Percentiles rank a stretch among this genome's conserved stretches.
Evolutionary conservation across 176 grass and related monocot genomes (phyloP).

Genomic region (Juncus effusus): DNA sequence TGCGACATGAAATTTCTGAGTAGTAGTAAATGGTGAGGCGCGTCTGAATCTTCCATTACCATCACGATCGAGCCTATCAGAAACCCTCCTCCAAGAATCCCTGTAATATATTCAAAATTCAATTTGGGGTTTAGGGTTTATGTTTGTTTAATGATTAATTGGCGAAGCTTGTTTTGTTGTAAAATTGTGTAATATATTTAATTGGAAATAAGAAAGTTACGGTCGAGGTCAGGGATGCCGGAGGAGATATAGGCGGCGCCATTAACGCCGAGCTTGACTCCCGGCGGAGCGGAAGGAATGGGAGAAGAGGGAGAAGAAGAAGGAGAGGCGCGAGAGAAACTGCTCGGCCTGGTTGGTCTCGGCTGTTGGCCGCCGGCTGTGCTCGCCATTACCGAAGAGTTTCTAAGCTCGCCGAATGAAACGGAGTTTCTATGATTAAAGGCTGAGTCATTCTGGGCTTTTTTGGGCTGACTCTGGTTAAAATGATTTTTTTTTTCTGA

Average conservation of each 20-base stretch:
- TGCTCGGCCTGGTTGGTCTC: slow-evolving; percentile 46
- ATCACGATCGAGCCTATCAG: slow-evolving; percentile 72
- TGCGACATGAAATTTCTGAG: slow-evolving; percentile 87
- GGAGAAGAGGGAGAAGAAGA: slow-evolving; percentile 12
- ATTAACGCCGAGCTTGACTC: slow-evolving; percentile 57
- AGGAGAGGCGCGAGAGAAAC: slow-evolving; percentile 51
- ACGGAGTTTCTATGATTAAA: too few species aligned
- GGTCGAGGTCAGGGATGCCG: slow-evolving; percentile 83
- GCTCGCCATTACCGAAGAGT: slow-evolving; percentile 21
- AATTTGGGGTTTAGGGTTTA: background rate
- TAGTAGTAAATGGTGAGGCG: slow-evolving; percentile 75
- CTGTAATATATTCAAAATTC: slow-evolving; percentile 16
- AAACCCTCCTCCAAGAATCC: slow-evolving; percentile 78
- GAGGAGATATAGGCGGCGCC: slow-evolving; percentile 65
- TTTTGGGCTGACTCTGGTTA: background rate
- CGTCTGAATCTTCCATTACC: slow-evolving; percentile 86
- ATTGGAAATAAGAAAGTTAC: slow-evolving; percentile 29
- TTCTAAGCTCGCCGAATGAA: background rate
- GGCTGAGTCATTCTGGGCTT: background rate
- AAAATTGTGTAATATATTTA: background rate
- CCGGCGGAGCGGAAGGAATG: slow-evolving; percentile 16
- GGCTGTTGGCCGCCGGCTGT: slow-evolving; percentile 8
- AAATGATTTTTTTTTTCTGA: background rate
- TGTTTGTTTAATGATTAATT: background rate
- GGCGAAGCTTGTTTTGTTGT: background rate